A percentile compares a stretch with the other conserved stretches of the same genome.
Evolutionary conservation across 2,329 filamentous ascomycete species (phyloP).

Genomic region (Penicillium sp.): DNA sequence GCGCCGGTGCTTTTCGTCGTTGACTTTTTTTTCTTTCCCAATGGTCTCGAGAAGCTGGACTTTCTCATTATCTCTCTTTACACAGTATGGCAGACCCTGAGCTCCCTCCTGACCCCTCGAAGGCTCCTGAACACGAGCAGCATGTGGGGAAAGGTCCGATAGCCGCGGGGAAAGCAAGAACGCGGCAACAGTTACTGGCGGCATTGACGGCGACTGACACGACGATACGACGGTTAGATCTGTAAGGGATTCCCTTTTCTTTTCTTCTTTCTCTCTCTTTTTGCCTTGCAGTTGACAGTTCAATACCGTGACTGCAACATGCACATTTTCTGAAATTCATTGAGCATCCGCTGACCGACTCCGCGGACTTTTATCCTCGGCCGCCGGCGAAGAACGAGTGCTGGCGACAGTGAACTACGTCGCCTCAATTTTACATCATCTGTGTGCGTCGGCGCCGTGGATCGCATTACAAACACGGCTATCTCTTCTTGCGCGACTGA

Average conservation of each 20-base stretch:
- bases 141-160: conserved; percentile 19
- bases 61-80: neutral
- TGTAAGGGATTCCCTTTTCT: conserved; percentile 21
- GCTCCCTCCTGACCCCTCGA: conserved; percentile 12
- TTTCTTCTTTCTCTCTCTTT: too few species aligned
- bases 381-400: conserved; percentile 66
- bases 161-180: conserved; percentile 23
- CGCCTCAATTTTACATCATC: conserved; percentile 60
- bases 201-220: conserved; percentile 29
- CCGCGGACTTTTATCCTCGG: conserved; percentile 62
- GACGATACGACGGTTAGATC: conserved; percentile 30
- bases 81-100: conserved; percentile 23
- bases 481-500: conserved; percentile 43
- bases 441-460: conserved; percentile 55
- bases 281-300: neutral
- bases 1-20: neutral
- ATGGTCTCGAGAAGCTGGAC: neutral
- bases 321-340: neutral
- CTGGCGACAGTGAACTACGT: conserved; percentile 69
- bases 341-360: conserved; percentile 2
- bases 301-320: neutral
- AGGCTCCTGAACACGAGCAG: conserved; percentile 12
- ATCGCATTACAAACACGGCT: conserved; percentile 42
- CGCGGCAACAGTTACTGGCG: conserved; percentile 26
- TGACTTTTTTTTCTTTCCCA: neutral